Conservation (phyloP, 2,329 filamentous ascomycete genomes). For the Diaporthe caulivora region DNA sequence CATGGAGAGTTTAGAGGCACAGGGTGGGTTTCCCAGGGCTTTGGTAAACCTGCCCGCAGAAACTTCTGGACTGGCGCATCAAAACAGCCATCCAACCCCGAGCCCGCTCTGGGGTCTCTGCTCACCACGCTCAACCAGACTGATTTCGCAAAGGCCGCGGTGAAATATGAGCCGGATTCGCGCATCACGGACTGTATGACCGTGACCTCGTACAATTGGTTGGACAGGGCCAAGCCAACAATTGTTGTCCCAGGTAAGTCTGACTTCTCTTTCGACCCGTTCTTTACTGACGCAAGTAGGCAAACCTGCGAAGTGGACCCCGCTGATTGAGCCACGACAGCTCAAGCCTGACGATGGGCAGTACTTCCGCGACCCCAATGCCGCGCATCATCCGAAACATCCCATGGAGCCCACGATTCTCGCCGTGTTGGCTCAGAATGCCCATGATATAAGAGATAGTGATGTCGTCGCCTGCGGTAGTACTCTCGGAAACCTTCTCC, state of each 20-base stretch:
- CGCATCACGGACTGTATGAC: conserved; percentile 43
- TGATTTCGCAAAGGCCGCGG: conserved; percentile 40
- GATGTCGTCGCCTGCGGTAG: conserved; percentile 72
- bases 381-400: conserved; percentile 61
- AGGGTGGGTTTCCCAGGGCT: not conserved
- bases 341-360: conserved; percentile 59
- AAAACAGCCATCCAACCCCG: conserved; percentile 6
- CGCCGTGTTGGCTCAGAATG: conserved; percentile 51
- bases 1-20: not conserved
- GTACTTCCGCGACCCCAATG: conserved; percentile 68
- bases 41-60: not conserved
- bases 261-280: not conserved
- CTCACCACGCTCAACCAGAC: conserved; percentile 36
- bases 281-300: conserved; percentile 50
- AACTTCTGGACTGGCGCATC: not conserved
- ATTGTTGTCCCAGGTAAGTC: conserved; percentile 51
- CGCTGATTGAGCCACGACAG: conserved; percentile 48
- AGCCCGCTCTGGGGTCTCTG: conserved; percentile 43
- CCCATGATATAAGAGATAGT: conserved; percentile 52
- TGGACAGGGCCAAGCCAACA: conserved; percentile 43
- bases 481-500: conserved; percentile 71
- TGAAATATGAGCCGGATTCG: conserved; percentile 38
- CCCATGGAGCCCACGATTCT: conserved; percentile 63
- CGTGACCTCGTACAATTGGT: conserved; percentile 55
- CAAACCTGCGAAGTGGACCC: conserved; percentile 64